Evolutionary conservation across 169 alveolate genomes (phyloP).

Genomic region (Plasmodium relictum): DNA sequence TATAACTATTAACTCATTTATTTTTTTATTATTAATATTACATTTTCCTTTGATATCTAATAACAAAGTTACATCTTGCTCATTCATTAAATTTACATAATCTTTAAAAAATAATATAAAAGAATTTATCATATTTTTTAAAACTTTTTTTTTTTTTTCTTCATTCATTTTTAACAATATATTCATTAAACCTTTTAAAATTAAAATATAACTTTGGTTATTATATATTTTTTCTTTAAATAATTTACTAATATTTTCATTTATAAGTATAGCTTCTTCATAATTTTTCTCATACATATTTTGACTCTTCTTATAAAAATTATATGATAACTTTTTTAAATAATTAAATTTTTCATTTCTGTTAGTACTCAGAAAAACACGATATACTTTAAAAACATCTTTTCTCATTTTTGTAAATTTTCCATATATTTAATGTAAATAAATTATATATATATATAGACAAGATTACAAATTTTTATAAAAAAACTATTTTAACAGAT

Average conservation of each 20-base stretch:
- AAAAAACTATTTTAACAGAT: too few relatives aligned
- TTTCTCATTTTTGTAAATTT: background rate
- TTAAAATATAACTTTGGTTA: constrained; percentile 65
- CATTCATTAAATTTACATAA: constrained; percentile 42
- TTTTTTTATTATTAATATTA: constrained; percentile 5
- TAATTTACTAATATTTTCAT: background rate
- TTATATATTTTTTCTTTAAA: constrained; percentile 21
- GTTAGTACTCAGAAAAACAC: background rate
- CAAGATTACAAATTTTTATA: too few relatives aligned
- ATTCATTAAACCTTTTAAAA: constrained; percentile 57
- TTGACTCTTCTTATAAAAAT: constrained; percentile 34
- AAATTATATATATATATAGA: too few relatives aligned
- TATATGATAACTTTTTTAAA: constrained; percentile 25
- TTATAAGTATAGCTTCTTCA: constrained; percentile 13
- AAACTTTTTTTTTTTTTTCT: constrained; percentile 1
- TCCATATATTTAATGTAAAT: too few relatives aligned
- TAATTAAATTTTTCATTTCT: constrained; percentile 9
- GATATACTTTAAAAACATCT: background rate
- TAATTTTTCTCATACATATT: background rate
- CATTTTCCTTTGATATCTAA: constrained; percentile 47
- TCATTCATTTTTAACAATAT: constrained; percentile 16
- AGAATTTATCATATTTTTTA: constrained; percentile 7
- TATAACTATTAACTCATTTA: constrained; percentile 11
- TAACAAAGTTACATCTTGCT: constrained; percentile 58
- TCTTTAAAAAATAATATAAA: constrained; percentile 25